Evolutionary conservation across 768 basidiomycete genomes (phyloP).

Genomic region (Phaffia australis): DNA sequence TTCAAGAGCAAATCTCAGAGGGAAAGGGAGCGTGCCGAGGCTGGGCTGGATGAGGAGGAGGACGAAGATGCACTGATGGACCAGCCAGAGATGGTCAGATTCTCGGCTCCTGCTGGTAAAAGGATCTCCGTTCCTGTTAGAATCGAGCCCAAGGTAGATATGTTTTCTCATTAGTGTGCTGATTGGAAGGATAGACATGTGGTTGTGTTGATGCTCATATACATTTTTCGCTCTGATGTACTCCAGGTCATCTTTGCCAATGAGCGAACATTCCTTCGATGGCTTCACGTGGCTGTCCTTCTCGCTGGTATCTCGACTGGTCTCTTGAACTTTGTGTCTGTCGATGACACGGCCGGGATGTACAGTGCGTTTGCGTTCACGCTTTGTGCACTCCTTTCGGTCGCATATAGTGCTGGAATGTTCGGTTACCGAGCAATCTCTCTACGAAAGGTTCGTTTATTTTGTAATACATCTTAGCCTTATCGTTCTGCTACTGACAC

Average conservation of each 20-base stretch:
- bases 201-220: not conserved
- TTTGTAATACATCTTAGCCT: not conserved
- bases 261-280: conserved; percentile 51
- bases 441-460: conserved; percentile 26
- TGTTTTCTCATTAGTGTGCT: not conserved
- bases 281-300: conserved; percentile 77
- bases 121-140: conserved; percentile 86
- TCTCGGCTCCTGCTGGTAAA: conserved; percentile 75
- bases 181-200: not conserved
- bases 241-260: conserved; percentile 61
- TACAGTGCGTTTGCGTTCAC: conserved; percentile 84
- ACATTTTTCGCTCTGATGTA: not conserved
- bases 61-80: conserved; percentile 36
- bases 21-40: conserved; percentile 41
- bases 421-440: conserved; percentile 35
- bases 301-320: conserved; percentile 83
- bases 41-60: conserved; percentile 40
- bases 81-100: conserved; percentile 38
- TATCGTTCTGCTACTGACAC: not conserved
- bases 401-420: conserved; percentile 54
- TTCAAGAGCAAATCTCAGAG: conserved; percentile 35
- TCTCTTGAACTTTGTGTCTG: conserved; percentile 43
- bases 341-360: conserved; percentile 50
- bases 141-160: conserved; percentile 79
- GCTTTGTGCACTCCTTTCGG: conserved; percentile 71